Evolutionary conservation across 2,329 filamentous ascomycete genomes (phyloP).

Genomic region (Colletotrichum costaricense): DNA sequence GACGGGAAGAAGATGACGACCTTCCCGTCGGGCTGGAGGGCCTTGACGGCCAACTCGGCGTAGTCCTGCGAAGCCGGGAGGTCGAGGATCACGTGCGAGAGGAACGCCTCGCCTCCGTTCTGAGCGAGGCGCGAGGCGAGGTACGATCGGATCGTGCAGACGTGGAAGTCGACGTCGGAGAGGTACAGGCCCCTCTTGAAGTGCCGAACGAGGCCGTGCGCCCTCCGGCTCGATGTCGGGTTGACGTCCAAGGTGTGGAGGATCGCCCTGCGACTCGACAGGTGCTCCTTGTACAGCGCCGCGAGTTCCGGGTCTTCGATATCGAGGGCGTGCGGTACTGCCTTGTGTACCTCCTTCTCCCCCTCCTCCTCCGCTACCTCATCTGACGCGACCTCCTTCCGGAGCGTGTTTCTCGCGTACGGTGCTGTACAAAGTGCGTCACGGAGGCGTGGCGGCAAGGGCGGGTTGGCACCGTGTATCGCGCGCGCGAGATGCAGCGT

Average conservation of each 20-base stretch:
- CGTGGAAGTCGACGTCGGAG: constrained; percentile 78
- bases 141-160: constrained; percentile 74
- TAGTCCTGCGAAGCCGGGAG: constrained; percentile 71
- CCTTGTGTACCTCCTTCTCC: constrained; percentile 14
- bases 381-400: constrained; percentile 24
- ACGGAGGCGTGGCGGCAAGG: constrained; percentile 56
- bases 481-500: constrained; percentile 81
- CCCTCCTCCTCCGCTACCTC: constrained; percentile 29
- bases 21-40: constrained; percentile 72
- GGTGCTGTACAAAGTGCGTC: constrained; percentile 35
- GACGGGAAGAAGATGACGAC: constrained; percentile 81
- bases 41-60: constrained; percentile 59
- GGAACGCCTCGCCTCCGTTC: constrained; percentile 65
- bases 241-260: constrained; percentile 80
- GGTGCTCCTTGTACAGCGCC: constrained; percentile 56
- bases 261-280: constrained; percentile 70
- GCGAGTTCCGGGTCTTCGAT: constrained; percentile 36
- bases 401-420: constrained; percentile 31
- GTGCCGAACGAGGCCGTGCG: constrained; percentile 71
- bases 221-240: constrained; percentile 70
- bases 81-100: constrained; percentile 79
- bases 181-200: constrained; percentile 79
- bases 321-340: constrained; percentile 37
- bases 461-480: constrained; percentile 78
- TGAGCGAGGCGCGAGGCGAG: constrained; percentile 61